Conservation (phyloP, 1,139 yeast species). For the Yamadazyma oceani region DNA sequence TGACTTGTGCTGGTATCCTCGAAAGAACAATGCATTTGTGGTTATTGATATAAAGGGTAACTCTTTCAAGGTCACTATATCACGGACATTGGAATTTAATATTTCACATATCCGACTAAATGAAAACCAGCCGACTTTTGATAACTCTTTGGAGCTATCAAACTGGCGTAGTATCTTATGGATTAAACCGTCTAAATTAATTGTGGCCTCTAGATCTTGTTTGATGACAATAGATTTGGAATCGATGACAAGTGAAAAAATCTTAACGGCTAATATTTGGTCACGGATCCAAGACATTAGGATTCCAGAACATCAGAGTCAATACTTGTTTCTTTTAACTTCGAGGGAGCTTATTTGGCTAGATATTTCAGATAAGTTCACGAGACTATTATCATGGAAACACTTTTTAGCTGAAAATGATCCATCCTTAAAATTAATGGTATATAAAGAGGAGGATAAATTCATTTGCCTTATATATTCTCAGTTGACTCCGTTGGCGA, state of each 20-base stretch:
- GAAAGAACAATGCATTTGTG: slow-evolving; percentile 37
- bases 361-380: slow-evolving; percentile 23
- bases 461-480: slow-evolving; percentile 43
- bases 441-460: slow-evolving; percentile 20
- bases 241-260: slow-evolving; percentile 23
- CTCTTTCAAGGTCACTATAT: slow-evolving; percentile 26
- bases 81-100: background rate
- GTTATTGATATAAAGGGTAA: slow-evolving; percentile 55
- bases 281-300: slow-evolving; percentile 50
- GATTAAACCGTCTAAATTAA: slow-evolving; percentile 34
- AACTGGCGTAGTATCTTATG: slow-evolving; percentile 54
- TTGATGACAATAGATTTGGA: slow-evolving; percentile 32
- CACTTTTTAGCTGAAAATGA: slow-evolving; percentile 61
- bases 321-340: slow-evolving; percentile 48
- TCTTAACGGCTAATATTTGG: slow-evolving; percentile 57
- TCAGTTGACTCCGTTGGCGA: slow-evolving; percentile 37
- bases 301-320: slow-evolving; percentile 13
- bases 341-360: slow-evolving; percentile 61
- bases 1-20: slow-evolving; percentile 46
- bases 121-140: slow-evolving; percentile 20
- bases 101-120: slow-evolving; percentile 4
- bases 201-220: slow-evolving; percentile 47
- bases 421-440: slow-evolving; percentile 48
- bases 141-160: slow-evolving; percentile 53
- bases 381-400: slow-evolving; percentile 64